Conservation (phyloP, 257 asterid species). For the Solanum megistacrolobum region DNA sequence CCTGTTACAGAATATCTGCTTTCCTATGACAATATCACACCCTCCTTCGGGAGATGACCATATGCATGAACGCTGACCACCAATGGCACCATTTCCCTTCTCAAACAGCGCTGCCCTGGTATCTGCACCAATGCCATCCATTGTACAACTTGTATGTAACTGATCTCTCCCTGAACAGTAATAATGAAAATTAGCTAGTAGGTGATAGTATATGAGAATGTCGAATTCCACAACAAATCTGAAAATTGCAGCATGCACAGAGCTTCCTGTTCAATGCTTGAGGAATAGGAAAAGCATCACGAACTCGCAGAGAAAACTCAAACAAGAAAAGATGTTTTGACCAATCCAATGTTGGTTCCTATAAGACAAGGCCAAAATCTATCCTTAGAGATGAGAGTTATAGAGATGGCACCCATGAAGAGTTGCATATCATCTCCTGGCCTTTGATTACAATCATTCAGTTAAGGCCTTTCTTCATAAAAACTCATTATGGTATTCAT, state of each 20-base stretch:
- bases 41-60: slow-evolving; percentile 91
- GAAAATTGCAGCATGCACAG: background rate
- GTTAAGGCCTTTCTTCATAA: background rate
- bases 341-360: background rate
- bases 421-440: background rate
- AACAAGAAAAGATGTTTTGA: background rate
- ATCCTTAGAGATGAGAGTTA: background rate
- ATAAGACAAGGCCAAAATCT: background rate
- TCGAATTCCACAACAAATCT: background rate
- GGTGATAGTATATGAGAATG: background rate
- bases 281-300: background rate
- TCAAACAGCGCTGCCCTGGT: slow-evolving; percentile 26
- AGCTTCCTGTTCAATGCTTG: background rate
- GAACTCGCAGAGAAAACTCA: background rate
- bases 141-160: slow-evolving; percentile 25
- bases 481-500: background rate
- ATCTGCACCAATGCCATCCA: slow-evolving; percentile 32
- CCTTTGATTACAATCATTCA: background rate
- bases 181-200: background rate
- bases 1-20: slow-evolving; percentile 86
- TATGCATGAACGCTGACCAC: slow-evolving; percentile 32
- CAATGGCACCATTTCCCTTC: slow-evolving; percentile 21
- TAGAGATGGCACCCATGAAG: background rate
- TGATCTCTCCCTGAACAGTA: slow-evolving; percentile 36
- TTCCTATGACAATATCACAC: slow-evolving; percentile 49